phyloP scores from a whole-genome alignment of 495 filamentous ascomycete species.

The Aspergillus coremiiformis region DNA sequence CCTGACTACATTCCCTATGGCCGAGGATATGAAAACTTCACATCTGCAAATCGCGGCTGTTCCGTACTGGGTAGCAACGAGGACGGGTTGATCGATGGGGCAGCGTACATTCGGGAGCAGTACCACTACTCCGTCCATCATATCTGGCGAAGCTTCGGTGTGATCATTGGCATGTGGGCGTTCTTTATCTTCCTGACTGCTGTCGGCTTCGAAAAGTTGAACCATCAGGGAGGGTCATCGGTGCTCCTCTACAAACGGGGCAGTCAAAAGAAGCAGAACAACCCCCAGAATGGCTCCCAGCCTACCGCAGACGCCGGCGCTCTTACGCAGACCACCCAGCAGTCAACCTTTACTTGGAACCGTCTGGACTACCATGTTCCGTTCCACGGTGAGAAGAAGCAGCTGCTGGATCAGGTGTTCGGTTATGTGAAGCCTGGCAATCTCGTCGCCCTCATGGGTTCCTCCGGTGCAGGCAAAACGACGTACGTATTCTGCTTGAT shows the following conservation, averaged over 20 bases:
- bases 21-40: slow-evolving; percentile 49
- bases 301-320: slow-evolving; percentile 12
- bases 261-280: slow-evolving; percentile 31
- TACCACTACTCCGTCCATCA: slow-evolving; percentile 56
- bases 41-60: slow-evolving; percentile 60
- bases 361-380: slow-evolving; percentile 65
- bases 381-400: slow-evolving; percentile 42
- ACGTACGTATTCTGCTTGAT: slow-evolving; percentile 43
- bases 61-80: slow-evolving; percentile 60
- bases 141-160: slow-evolving; percentile 75
- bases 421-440: slow-evolving; percentile 75
- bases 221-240: slow-evolving; percentile 55
- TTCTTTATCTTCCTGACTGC: slow-evolving; percentile 64
- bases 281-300: slow-evolving; percentile 4
- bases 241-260: slow-evolving; percentile 56
- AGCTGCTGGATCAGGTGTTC: slow-evolving; percentile 64
- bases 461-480: slow-evolving; percentile 80
- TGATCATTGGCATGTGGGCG: slow-evolving; percentile 67
- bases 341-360: slow-evolving; percentile 44
- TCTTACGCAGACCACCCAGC: slow-evolving; percentile 20
- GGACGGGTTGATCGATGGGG: slow-evolving; percentile 48
- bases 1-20: slow-evolving; percentile 57
- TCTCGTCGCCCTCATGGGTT: slow-evolving; percentile 76
- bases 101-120: slow-evolving; percentile 54
- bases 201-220: slow-evolving; percentile 53